A percentile compares a stretch with the other conserved stretches of the same genome.
Conservation (phyloP, 306 rosid species). For the Trifolium fragiferum region DNA sequence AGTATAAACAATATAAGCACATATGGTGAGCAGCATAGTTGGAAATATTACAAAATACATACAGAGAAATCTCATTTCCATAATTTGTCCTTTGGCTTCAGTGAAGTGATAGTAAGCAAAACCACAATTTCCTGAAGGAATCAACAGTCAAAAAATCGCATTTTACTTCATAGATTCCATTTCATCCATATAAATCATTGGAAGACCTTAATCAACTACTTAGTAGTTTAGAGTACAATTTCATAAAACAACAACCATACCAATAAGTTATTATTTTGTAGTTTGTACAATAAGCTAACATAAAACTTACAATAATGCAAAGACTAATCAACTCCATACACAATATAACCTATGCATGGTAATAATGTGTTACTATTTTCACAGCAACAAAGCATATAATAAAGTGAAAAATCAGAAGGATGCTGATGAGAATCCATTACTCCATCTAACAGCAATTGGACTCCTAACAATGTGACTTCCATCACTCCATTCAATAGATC, state of each 20-base stretch:
- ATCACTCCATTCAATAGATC: conserved; percentile 82
- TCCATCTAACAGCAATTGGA: conserved; percentile 69
- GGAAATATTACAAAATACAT: too few species aligned
- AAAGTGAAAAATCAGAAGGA: conserved; percentile 54
- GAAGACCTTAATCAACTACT: neutral
- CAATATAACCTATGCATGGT: conserved; percentile 29
- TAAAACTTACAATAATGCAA: conserved; percentile 29
- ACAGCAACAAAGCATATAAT: conserved; percentile 14
- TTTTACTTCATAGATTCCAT: neutral
- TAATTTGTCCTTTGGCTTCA: too few species aligned
- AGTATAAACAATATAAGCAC: too few species aligned
- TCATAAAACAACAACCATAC: conserved; percentile 29
- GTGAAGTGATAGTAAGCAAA: neutral
- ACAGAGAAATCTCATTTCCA: too few species aligned
- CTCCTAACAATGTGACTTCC: conserved; percentile 76
- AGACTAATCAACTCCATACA: conserved; percentile 36
- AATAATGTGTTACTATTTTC: conserved; percentile 16
- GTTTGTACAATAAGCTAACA: conserved; percentile 36
- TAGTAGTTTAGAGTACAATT: conserved; percentile 14
- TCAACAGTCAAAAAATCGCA: neutral
- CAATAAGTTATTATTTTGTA: neutral
- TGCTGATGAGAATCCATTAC: conserved; percentile 55
- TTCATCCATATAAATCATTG: conserved; percentile 1
- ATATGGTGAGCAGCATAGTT: too few species aligned
- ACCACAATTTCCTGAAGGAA: neutral